A percentile compares a stretch with the other conserved stretches of the same genome.
Evolutionary conservation across 2,329 filamentous ascomycete species (phyloP).

Genomic region (Delphinella strobiligena): DNA sequence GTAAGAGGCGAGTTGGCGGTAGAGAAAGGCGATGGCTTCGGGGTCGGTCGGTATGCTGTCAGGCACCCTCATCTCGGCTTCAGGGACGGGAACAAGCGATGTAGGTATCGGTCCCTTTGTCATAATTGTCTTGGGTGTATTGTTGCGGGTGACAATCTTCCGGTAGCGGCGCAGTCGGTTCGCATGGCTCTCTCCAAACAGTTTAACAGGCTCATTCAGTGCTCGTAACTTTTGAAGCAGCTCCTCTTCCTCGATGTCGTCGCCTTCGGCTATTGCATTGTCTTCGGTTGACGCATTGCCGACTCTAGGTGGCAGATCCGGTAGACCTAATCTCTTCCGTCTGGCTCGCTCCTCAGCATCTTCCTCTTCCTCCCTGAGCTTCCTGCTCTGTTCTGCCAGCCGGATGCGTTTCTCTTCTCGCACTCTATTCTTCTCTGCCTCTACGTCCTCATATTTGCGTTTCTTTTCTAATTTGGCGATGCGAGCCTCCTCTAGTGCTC

Average conservation of each 20-base stretch:
- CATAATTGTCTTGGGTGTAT: slow-evolving; percentile 30
- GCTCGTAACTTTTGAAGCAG: slow-evolving; percentile 55
- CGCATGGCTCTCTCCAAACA: slow-evolving; percentile 74
- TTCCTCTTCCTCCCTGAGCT: slow-evolving; percentile 58
- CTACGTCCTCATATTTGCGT: slow-evolving; percentile 81
- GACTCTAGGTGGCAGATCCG: slow-evolving; percentile 51
- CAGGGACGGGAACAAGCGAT: slow-evolving; percentile 63
- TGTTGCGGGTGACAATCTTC: slow-evolving; percentile 40
- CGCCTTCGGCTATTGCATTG: slow-evolving; percentile 18
- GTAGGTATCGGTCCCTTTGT: slow-evolving; percentile 78
- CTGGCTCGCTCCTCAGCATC: slow-evolving; percentile 59
- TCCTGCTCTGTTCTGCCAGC: slow-evolving; percentile 69
- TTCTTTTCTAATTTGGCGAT: slow-evolving; percentile 61
- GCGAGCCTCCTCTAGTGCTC: slow-evolving; percentile 58
- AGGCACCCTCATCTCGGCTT: slow-evolving; percentile 78
- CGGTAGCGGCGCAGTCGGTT: slow-evolving; percentile 59
- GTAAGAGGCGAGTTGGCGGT: slow-evolving; percentile 82
- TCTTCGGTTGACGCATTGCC: slow-evolving; percentile 24
- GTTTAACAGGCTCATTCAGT: slow-evolving; percentile 56
- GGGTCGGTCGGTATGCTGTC: slow-evolving; percentile 49
- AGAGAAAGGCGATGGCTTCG: slow-evolving; percentile 58
- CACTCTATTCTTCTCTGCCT: slow-evolving; percentile 52
- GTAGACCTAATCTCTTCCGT: slow-evolving; percentile 67
- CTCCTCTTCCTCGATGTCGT: slow-evolving; percentile 59
- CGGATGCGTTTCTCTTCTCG: slow-evolving; percentile 72